phyloP scores from a whole-genome alignment of 2,329 filamentous ascomycete species.

The Apiospora marii region DNA sequence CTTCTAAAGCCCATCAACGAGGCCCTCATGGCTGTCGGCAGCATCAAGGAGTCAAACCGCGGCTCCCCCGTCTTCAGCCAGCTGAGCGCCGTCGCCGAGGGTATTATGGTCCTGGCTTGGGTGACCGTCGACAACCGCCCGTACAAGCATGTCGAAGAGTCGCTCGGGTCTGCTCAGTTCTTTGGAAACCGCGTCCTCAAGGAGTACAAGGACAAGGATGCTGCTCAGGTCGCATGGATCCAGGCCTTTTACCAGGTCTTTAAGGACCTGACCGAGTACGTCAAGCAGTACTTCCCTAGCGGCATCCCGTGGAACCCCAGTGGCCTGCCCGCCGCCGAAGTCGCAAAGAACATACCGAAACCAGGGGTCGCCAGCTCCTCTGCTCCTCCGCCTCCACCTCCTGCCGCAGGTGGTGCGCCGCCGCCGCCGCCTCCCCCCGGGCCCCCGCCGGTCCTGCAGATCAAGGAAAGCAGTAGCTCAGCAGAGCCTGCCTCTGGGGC shows the following conservation, averaged over 20 bases:
- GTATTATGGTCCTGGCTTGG: constrained; percentile 90
- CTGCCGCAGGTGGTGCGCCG: constrained; percentile 64
- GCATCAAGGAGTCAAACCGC: constrained; percentile 83
- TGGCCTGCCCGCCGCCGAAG: constrained; percentile 76
- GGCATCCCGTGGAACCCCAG: constrained; percentile 89
- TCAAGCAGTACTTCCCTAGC: constrained; percentile 81
- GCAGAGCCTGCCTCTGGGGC: constrained; percentile 53
- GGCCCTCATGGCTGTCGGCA: constrained; percentile 78
- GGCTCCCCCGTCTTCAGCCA: constrained; percentile 80
- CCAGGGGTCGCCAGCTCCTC: constrained; percentile 48
- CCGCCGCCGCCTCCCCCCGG: constrained; percentile 76
- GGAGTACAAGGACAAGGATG: constrained; percentile 83
- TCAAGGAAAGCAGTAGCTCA: constrained; percentile 58
- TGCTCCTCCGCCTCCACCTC: constrained; percentile 59
- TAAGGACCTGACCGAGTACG: constrained; percentile 81
- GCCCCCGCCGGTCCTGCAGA: constrained; percentile 71
- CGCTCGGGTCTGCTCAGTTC: constrained; percentile 85
- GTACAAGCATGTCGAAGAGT: constrained; percentile 84
- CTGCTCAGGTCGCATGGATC: constrained; percentile 85
- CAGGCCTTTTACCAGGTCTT: constrained; percentile 93
- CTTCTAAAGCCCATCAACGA: constrained; percentile 88
- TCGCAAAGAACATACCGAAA: constrained; percentile 64
- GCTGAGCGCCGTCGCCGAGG: constrained; percentile 86
- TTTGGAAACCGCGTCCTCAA: constrained; percentile 94
- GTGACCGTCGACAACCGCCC: constrained; percentile 85